Percentiles rank a stretch among this genome's conserved stretches.
phyloP scores from a whole-genome alignment of 2,329 filamentous ascomycete species.

The Pestalotiopsis sp. region DNA sequence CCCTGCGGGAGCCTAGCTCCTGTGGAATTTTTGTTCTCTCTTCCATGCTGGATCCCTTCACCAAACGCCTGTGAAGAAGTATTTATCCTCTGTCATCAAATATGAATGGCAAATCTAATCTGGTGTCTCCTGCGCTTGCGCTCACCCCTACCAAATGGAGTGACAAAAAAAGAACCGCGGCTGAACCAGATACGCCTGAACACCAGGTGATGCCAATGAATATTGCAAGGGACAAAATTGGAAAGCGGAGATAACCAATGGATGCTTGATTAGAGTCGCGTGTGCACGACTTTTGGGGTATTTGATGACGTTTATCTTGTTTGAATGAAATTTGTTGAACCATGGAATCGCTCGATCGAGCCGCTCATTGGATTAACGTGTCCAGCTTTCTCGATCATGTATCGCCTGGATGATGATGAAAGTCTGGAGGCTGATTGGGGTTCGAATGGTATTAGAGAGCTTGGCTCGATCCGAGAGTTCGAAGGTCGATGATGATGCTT shows the following conservation, averaged over 20 bases:
- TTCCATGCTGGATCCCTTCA: not conserved
- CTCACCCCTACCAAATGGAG: not conserved
- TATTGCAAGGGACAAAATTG: conserved; percentile 2
- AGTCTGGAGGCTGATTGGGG: not conserved
- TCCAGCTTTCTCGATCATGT: conserved; percentile 9
- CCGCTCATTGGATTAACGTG: conserved; percentile 4
- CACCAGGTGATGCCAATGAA: conserved; percentile 11
- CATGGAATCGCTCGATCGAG: not conserved
- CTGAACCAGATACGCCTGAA: conserved; percentile 10
- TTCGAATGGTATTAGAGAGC: not conserved
- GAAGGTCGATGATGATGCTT: not conserved
- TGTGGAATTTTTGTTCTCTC: not conserved
- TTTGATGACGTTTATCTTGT: conserved; percentile 3
- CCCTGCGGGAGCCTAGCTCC: not conserved
- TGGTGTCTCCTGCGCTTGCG: not conserved
- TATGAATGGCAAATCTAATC: conserved; percentile 5
- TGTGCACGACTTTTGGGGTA: not conserved
- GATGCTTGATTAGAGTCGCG: conserved; percentile 5
- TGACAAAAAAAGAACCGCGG: not conserved
- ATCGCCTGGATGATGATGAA: conserved; percentile 11
- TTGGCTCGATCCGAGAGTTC: conserved; percentile 1
- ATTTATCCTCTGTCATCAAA: not conserved
- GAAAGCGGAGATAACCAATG: conserved; percentile 7
- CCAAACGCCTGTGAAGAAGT: conserved; percentile 1
- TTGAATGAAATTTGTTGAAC: not conserved